These are phyloP conservation scores for Geum urbanum DNA, from an alignment of 306 rosid genomes.

Conservation along the genomic window DNA sequence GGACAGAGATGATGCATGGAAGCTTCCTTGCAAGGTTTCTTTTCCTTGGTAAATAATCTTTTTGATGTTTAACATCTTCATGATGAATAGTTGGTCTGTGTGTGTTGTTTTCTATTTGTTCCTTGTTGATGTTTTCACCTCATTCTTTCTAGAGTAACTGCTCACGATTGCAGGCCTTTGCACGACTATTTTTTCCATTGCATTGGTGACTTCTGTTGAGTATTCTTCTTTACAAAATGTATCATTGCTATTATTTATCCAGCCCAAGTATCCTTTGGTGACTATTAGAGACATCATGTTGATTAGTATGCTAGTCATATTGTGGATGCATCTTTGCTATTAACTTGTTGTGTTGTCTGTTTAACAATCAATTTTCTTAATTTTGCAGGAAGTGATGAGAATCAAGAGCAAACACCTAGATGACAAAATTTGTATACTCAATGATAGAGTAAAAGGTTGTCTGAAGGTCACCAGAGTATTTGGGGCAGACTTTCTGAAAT, in stretches of 20 bases:
- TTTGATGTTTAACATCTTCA: too few relatives aligned
- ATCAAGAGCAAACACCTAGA: conserved; percentile 56
- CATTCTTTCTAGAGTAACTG: too few relatives aligned
- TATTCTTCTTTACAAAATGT: conserved; percentile 10
- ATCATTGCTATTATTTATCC: conserved; percentile 3
- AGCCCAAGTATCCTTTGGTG: neutral
- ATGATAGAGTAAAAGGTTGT: conserved; percentile 89
- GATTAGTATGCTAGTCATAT: conserved; percentile 13
- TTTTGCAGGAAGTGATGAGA: conserved; percentile 79
- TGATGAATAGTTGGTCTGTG: too few relatives aligned
- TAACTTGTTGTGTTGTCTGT: neutral
- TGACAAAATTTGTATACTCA: conserved; percentile 77
- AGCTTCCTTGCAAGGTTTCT: too few relatives aligned
- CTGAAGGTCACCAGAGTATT: conserved; percentile 96
- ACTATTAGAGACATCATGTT: conserved; percentile 4
- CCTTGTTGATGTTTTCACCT: too few relatives aligned
- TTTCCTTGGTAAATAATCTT: too few relatives aligned
- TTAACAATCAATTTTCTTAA: conserved; percentile 11
- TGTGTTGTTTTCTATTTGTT: too few relatives aligned
- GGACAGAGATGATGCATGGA: too few relatives aligned
- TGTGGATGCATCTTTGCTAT: conserved; percentile 18
- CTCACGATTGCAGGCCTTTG: too few relatives aligned
- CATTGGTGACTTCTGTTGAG: too few relatives aligned
- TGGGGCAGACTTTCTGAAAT: conserved; percentile 95
- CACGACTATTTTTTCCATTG: too few relatives aligned